Base-by-base conservation (phyloP, 2,329 filamentous ascomycete species). In the Blastomyces parvus region DNA sequence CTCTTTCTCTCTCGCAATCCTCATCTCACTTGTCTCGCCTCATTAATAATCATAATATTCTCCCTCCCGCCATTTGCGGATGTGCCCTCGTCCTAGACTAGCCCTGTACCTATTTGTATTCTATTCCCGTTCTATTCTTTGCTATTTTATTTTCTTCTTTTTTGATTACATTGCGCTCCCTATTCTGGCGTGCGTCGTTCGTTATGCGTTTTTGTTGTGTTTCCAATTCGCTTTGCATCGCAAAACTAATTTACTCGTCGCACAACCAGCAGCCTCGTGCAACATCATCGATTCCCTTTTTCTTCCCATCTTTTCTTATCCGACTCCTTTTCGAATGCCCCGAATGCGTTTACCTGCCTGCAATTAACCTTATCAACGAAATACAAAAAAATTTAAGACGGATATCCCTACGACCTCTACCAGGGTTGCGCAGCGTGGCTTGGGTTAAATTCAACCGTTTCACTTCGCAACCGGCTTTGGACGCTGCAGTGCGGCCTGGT, bases 301-400 rank as follows among this genome's bases (percentile, higher is more conserved):
- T 50, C 22, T 63, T 66, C 76, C 64, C 74, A 74, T 59, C 74
- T n/a, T 74, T 53, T 73, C 71, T 63, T 77, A 74, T 53, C 74
- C 74, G 59, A 61, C n/a, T 53, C 17, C 11, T 40, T 53, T 14
- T 53, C 44, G 27, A 61, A 61, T 19, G 22, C 44, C 48, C 44
- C 46, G 44, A 52, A 50, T 61, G 59, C 59, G 48, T 40, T 33
- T 38, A 13, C 19, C 50, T 42, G 3, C 46, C 61, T 62, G 61
- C 53, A 50, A 46, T 62, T 59, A 62, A 59, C 61, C 61, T 62
- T 62, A 59, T 62, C 55, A 58, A 53, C 50, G 5, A 30, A 30
- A 30, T n/a, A 30, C 2, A 30, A 30, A 33, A 1, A 33, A 33
- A 33, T 6, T 3, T 33, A 40, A 58, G n/a, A 48, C 53, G 19